phyloP scores from a whole-genome alignment of 164 flowering plant genomes.

The Malania oleifera region DNA sequence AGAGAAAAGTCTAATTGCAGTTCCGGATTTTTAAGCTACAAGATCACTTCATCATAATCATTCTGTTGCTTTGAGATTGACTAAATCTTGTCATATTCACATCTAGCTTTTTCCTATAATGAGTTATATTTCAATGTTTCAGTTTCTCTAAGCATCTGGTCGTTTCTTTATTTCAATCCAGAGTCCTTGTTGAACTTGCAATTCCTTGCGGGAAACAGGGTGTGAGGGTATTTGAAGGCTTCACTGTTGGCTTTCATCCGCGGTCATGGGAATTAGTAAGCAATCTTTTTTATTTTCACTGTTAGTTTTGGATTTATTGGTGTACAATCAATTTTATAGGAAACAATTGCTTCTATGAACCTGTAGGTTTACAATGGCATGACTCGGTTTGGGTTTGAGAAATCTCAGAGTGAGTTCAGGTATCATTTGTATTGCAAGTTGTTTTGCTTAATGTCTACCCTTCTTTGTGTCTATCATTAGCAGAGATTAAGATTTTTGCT shows the following conservation, averaged over 20 bases:
- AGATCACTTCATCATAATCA: no score
- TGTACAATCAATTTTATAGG: neutral
- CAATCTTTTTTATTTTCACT: conserved; percentile 5
- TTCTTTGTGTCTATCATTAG: neutral
- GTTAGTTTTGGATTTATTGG: conserved; percentile 1
- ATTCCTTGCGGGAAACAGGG: conserved; percentile 72
- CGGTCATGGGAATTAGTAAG: conserved; percentile 94
- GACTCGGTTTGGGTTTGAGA: conserved; percentile 84
- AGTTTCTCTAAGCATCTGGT: neutral
- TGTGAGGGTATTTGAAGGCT: conserved; percentile 80
- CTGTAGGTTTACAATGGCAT: conserved; percentile 84
- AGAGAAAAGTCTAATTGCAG: no score
- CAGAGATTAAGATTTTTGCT: neutral
- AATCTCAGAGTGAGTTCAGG: conserved; percentile 65
- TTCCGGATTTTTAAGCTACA: no score
- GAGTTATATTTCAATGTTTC: no score
- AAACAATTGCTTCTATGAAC: conserved; percentile 8
- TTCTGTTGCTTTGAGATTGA: no score
- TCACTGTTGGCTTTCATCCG: conserved; percentile 95
- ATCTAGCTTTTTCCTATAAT: no score
- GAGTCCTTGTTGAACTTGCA: conserved; percentile 79
- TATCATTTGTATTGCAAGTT: conserved; percentile 15
- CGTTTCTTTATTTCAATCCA: conserved; percentile 18
- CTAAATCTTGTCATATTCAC: no score
- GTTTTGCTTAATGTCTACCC: neutral